Percentiles rank a stretch among this genome's conserved stretches.
Conservation (phyloP, 306 rosid species). For the Glycyrrhiza uralensis region DNA sequence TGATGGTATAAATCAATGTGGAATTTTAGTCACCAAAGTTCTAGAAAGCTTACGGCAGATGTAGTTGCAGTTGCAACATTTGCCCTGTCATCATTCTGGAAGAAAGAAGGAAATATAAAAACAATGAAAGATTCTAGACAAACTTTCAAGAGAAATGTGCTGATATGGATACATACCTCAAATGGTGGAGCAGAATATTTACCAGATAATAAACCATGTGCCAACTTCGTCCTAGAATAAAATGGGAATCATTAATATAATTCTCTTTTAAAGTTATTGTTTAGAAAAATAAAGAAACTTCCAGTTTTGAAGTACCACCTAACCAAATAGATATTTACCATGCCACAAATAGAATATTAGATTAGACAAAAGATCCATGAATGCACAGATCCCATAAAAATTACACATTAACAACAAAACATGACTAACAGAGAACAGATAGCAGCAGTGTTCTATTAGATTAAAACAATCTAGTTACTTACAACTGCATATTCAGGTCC, state of each 20-base stretch:
- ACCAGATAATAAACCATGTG: conserved; percentile 81
- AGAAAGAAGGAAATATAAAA: conserved; percentile 12
- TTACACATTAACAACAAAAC: background rate
- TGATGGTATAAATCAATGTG: background rate
- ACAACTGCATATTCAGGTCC: conserved; percentile 86
- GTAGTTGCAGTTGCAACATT: conserved; percentile 43
- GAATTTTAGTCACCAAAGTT: background rate
- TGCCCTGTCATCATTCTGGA: conserved; percentile 57
- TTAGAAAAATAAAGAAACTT: background rate
- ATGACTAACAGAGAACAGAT: conserved; percentile 1
- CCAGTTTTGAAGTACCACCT: background rate
- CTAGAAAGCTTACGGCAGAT: conserved; percentile 56
- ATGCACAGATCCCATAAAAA: background rate
- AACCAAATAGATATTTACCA: background rate
- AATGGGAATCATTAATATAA: conserved; percentile 4
- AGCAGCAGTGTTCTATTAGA: background rate
- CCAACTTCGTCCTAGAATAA: conserved; percentile 64
- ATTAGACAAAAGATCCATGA: background rate
- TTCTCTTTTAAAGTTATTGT: background rate
- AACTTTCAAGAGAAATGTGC: background rate
- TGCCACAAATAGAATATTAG: background rate
- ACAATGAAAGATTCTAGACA: background rate
- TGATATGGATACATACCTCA: conserved; percentile 44
- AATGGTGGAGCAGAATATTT: conserved; percentile 68
- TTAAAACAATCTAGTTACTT: conserved; percentile 8